Conservation (phyloP, 345 rosid genomes). For the Hypericum androsaemum region DNA sequence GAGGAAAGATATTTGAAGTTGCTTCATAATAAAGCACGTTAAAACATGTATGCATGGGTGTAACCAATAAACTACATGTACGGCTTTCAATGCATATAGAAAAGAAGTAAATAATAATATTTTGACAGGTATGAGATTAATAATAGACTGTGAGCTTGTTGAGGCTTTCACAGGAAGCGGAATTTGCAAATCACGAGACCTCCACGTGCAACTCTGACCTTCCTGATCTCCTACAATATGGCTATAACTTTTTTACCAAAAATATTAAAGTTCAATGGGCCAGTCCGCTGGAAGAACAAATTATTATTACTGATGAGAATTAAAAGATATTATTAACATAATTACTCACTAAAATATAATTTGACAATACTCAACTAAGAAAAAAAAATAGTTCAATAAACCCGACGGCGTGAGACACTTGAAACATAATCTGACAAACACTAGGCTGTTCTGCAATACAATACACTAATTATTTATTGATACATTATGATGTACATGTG, state of each 20-base stretch:
- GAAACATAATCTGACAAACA: slow-evolving; percentile 17
- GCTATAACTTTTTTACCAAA: neutral
- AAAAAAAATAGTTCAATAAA: neutral
- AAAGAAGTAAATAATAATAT: slow-evolving; percentile 5
- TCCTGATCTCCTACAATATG: slow-evolving; percentile 24
- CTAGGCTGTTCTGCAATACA: slow-evolving; percentile 12
- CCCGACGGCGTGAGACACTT: slow-evolving; percentile 12
- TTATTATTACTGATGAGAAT: too few species aligned
- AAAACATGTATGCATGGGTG: slow-evolving; percentile 3
- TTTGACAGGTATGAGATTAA: too few species aligned
- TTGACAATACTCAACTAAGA: too few species aligned
- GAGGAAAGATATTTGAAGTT: slow-evolving; percentile 4
- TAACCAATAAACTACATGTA: slow-evolving; percentile 9
- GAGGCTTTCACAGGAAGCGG: slow-evolving; percentile 32
- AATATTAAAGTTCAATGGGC: neutral
- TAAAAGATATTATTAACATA: too few species aligned
- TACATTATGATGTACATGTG: neutral
- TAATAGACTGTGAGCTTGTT: too few species aligned
- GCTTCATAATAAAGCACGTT: slow-evolving; percentile 3
- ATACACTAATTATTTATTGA: slow-evolving; percentile 2
- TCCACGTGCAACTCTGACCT: slow-evolving; percentile 86
- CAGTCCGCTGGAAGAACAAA: neutral
- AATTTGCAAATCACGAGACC: slow-evolving; percentile 53
- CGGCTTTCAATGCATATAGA: slow-evolving; percentile 6
- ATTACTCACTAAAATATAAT: too few species aligned